Conservation (phyloP, 768 basidiomycete genomes). For the Amyloporia xantha region DNA sequence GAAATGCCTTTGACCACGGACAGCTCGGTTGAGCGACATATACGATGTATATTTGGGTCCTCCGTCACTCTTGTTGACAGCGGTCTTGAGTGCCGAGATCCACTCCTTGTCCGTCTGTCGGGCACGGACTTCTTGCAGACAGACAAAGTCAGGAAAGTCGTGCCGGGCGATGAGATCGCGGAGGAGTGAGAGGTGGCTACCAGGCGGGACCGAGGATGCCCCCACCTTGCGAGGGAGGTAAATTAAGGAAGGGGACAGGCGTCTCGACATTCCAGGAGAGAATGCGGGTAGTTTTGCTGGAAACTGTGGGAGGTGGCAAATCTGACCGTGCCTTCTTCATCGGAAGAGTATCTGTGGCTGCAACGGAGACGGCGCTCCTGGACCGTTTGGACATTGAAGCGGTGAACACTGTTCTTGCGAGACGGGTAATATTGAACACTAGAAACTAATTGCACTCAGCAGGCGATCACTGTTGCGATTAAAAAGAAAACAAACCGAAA, state of each 20-base stretch:
- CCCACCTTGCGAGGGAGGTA: slow-evolving; percentile 13
- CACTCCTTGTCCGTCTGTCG: slow-evolving; percentile 18
- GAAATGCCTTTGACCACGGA: slow-evolving; percentile 19
- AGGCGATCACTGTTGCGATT: too few species aligned
- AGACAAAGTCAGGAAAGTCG: slow-evolving; percentile 19
- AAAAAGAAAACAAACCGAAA: too few species aligned
- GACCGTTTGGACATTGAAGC: slow-evolving; percentile 1
- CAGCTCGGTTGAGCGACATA: slow-evolving; percentile 16
- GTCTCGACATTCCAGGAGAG: slow-evolving; percentile 22
- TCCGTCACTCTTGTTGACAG: slow-evolving; percentile 9
- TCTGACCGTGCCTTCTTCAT: background rate
- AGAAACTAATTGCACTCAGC: too few species aligned
- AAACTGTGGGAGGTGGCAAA: background rate
- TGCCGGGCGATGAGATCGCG: slow-evolving; percentile 15
- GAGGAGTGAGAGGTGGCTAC: slow-evolving; percentile 12
- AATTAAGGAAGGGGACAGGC: slow-evolving; percentile 18
- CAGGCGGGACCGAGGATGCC: slow-evolving; percentile 6
- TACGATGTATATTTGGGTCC: slow-evolving; percentile 16
- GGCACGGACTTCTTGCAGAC: slow-evolving; percentile 20
- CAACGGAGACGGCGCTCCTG: too few species aligned
- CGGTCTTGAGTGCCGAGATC: slow-evolving; percentile 14
- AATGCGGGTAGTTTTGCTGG: slow-evolving; percentile 6
- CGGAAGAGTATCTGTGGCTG: too few species aligned
- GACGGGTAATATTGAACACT: too few species aligned
- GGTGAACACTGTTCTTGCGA: too few species aligned